These are phyloP conservation scores for Tylopilus sp. DNA, from an alignment of 768 basidiomycete genomes.

Conservation along the genomic window DNA sequence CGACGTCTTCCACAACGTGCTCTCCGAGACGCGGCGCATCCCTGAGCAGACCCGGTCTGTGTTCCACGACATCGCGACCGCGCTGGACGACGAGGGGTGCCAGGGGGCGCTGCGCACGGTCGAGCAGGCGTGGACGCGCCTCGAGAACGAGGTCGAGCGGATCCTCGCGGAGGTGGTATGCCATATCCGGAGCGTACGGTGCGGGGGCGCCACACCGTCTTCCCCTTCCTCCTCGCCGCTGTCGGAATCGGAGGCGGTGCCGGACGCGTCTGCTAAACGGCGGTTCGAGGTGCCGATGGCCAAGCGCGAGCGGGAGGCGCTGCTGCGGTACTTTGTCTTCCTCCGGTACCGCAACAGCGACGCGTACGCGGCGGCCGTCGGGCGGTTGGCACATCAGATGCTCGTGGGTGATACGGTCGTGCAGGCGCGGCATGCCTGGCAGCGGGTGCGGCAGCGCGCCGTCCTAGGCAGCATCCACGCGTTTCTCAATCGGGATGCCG, in stretches of 20 bases:
- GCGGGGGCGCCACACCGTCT: not conserved
- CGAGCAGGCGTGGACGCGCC: constrained; percentile 39
- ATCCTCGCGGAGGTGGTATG: constrained; percentile 36
- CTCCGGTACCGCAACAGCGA: constrained; percentile 56
- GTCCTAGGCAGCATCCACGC: constrained; percentile 27
- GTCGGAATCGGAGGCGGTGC: not conserved
- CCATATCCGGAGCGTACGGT: constrained; percentile 26
- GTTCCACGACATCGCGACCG: constrained; percentile 42
- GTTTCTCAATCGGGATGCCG: constrained; percentile 21
- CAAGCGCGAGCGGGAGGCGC: constrained; percentile 30
- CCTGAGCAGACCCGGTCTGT: constrained; percentile 35
- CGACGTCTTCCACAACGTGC: not conserved
- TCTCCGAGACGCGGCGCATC: constrained; percentile 38
- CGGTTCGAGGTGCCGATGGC: constrained; percentile 23
- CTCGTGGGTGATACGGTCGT: constrained; percentile 21
- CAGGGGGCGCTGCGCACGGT: constrained; percentile 37
- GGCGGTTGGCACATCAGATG: constrained; percentile 22
- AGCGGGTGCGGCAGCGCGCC: constrained; percentile 26
- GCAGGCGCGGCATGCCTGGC: constrained; percentile 23
- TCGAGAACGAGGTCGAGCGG: constrained; percentile 42
- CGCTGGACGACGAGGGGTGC: constrained; percentile 37
- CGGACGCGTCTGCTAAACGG: not conserved
- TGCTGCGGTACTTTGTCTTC: constrained; percentile 52
- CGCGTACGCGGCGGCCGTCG: constrained; percentile 41
- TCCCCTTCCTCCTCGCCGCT: not conserved